Percentiles rank a stretch among this genome's conserved stretches.
phyloP scores from a whole-genome alignment of 106 monocot species.

The Vanilla planifolia region DNA sequence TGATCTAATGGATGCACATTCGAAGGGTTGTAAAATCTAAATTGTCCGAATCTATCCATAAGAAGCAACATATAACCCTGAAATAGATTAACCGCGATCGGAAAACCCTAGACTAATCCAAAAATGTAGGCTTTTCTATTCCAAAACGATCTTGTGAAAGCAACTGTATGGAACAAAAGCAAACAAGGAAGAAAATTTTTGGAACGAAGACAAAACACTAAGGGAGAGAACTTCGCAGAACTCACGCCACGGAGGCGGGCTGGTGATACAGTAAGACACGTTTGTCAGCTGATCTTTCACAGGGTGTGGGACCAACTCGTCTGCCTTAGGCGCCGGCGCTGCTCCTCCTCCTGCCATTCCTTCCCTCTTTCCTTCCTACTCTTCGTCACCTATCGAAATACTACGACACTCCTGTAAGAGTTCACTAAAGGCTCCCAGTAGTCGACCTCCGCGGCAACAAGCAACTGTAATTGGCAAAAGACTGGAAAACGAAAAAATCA shows the following conservation, averaged over 20 bases:
- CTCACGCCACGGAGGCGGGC: constrained; percentile 21
- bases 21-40: background rate
- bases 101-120: too few relatives aligned
- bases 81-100: too few relatives aligned
- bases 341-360: constrained; percentile 8
- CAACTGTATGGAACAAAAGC: background rate
- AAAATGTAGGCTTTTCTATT: too few relatives aligned
- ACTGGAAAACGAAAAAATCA: background rate
- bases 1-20: background rate
- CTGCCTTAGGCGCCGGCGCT: constrained; percentile 20
- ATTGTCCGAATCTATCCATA: too few relatives aligned
- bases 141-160: background rate
- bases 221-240: background rate
- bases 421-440: background rate
- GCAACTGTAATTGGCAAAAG: background rate
- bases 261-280: constrained; percentile 25
- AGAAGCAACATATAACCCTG: too few relatives aligned
- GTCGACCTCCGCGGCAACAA: background rate
- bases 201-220: background rate
- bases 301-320: constrained; percentile 24
- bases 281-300: constrained; percentile 24
- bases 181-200: background rate
- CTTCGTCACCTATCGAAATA: background rate
- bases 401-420: background rate
- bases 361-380: background rate